phyloP scores from a whole-genome alignment of 176 grass and related monocot genomes.

The Triticum dicoccoides region DNA sequence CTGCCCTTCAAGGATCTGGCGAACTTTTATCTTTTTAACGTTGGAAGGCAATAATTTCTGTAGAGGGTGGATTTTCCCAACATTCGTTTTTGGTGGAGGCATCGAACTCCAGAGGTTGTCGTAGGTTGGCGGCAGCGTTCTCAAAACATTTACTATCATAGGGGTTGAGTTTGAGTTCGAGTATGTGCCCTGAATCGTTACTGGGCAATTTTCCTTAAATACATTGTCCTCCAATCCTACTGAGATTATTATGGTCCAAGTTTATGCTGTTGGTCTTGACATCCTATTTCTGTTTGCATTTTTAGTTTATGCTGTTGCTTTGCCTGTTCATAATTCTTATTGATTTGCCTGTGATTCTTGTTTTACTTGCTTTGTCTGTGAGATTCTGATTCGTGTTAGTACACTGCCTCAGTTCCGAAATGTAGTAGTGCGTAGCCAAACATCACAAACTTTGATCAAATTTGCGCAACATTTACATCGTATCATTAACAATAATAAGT shows the following conservation, averaged over 20 bases:
- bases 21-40: slow-evolving; percentile 46
- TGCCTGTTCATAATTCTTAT: neutral
- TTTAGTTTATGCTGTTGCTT: neutral
- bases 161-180: slow-evolving; percentile 42
- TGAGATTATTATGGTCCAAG: neutral
- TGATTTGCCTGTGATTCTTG: no score
- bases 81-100: slow-evolving; percentile 59
- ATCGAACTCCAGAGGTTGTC: slow-evolving; percentile 38
- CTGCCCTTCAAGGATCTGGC: slow-evolving; percentile 27
- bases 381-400: no score
- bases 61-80: slow-evolving; percentile 48
- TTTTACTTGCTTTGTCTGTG: no score
- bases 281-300: neutral
- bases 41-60: slow-evolving; percentile 54
- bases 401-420: no score
- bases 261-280: neutral
- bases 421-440: no score
- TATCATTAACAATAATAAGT: no score
- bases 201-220: slow-evolving; percentile 44
- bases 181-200: slow-evolving; percentile 22
- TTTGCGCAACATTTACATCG: no score
- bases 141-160: slow-evolving; percentile 39
- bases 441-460: no score
- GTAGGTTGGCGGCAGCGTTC: slow-evolving; percentile 35
- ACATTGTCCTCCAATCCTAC: slow-evolving; percentile 30